A percentile compares a stretch with the other conserved stretches of the same genome.
phyloP scores from a whole-genome alignment of 2,329 filamentous ascomycete species.

The Fusarium buxicola region DNA sequence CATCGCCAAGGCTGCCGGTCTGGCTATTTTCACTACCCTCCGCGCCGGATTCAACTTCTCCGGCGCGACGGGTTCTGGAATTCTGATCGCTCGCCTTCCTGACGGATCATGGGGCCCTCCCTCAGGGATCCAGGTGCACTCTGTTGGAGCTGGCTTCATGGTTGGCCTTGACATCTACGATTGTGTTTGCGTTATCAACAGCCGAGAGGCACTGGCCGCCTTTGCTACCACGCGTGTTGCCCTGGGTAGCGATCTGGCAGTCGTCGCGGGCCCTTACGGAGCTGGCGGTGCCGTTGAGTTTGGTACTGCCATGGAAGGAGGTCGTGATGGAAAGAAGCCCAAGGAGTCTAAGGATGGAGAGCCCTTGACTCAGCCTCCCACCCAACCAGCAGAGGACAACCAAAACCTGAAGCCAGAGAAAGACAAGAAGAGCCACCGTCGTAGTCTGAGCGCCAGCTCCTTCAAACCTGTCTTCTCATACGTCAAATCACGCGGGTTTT shows the following conservation, averaged over 20 bases:
- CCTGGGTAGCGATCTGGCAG: slow-evolving; percentile 81
- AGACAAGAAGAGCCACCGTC: slow-evolving; percentile 46
- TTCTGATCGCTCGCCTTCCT: slow-evolving; percentile 70
- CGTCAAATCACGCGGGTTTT: slow-evolving; percentile 89
- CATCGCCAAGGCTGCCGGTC: slow-evolving; percentile 72
- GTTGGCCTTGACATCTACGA: slow-evolving; percentile 90
- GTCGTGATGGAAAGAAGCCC: slow-evolving; percentile 43
- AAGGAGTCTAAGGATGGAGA: slow-evolving; percentile 58
- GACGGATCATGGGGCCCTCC: slow-evolving; percentile 83
- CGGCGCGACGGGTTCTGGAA: slow-evolving; percentile 74
- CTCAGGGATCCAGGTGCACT: slow-evolving; percentile 84
- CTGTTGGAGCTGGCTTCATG: slow-evolving; percentile 82
- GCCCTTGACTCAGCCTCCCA: slow-evolving; percentile 18
- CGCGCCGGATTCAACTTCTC: slow-evolving; percentile 74
- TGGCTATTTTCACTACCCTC: slow-evolving; percentile 79
- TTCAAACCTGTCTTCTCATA: slow-evolving; percentile 69
- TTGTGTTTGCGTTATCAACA: slow-evolving; percentile 89
- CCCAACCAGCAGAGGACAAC: slow-evolving; percentile 18
- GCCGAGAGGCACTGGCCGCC: slow-evolving; percentile 76
- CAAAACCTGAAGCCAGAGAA: slow-evolving; percentile 45
- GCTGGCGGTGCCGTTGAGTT: slow-evolving; percentile 80
- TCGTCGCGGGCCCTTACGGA: slow-evolving; percentile 76
- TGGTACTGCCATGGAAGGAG: slow-evolving; percentile 43
- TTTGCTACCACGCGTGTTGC: slow-evolving; percentile 82
- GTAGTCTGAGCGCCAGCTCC: slow-evolving; percentile 46